Evolutionary conservation across 805 yeast genomes (phyloP), one percentile per base, ranked within the genome.

Genomic region (Ogataea salicorniae): DNA sequence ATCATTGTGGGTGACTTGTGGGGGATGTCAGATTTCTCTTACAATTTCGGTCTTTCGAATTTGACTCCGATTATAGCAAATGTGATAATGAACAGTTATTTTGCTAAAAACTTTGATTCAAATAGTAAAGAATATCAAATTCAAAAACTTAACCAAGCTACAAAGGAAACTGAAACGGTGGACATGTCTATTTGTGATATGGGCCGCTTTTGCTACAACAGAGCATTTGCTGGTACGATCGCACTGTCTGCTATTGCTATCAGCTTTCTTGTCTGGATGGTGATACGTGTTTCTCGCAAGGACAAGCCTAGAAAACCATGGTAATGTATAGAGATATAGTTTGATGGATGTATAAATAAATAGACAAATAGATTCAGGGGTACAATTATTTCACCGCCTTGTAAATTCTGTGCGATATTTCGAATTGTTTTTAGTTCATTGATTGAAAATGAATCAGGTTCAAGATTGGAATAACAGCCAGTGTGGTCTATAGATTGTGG

Each of bases 1-100:
- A 80, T 86, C n/a, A 77, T 87, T 18, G 75, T 84, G n/a, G 77
- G 88, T 16, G 92, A 87, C 53, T 64, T 75, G 9, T 86, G 84
- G 66, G 94, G 94, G 2, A 76, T 87, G 69, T 70, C 70, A 16
- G 72, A 76, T 45, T 84, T 85, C 56, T 77, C 87, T 7, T 80
- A 76, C 53, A 84, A 84, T 57, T 86, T 90, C 87, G 95, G 95
- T 0, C 60, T 81, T 34, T 74, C 84, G 20, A 80, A 83, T 11
- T 58, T 83, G 45, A 79, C 90, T 0, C 91, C 94, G 1, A 75
- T 83, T 15, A 52, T 81, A 0, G 80, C 86, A 1, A 76, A 84
- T 37, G 76, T 77, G 52, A 66, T 75, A 49, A 73, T 86, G 53
- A 84, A 87, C 39, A 70, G 74, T 46, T 62, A 81, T 37, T 83